Conservation (phyloP, 306 rosid genomes). For the Glycine latifolia region DNA sequence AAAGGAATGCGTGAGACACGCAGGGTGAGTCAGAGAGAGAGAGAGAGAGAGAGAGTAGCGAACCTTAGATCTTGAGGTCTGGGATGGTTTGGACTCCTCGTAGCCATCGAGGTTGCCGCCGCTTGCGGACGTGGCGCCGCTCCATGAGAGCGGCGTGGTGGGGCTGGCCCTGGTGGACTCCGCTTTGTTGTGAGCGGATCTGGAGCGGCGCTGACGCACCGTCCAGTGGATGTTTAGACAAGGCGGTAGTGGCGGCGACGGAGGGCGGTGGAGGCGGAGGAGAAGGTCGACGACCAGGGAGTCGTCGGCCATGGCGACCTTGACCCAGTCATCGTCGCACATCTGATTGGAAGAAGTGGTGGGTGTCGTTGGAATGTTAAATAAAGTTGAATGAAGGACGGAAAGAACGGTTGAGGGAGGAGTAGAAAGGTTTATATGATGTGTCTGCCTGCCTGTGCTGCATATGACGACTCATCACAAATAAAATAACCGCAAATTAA, state of each 20-base stretch:
- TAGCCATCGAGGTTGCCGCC: slow-evolving; percentile 61
- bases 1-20: not conserved
- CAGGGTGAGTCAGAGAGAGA: no score
- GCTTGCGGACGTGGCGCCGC: slow-evolving; percentile 75
- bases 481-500: not conserved
- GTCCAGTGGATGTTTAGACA: slow-evolving; percentile 67
- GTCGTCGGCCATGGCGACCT: slow-evolving; percentile 71
- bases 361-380: not conserved
- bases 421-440: not conserved
- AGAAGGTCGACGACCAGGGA: slow-evolving; percentile 66
- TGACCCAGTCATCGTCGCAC: slow-evolving; percentile 74
- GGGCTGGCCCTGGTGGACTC: slow-evolving; percentile 74
- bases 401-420: not conserved
- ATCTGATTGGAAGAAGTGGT: slow-evolving; percentile 6
- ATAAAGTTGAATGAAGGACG: not conserved
- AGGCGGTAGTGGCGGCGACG: slow-evolving; percentile 13
- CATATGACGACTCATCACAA: not conserved
- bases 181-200: slow-evolving; percentile 41
- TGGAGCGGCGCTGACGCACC: slow-evolving; percentile 82
- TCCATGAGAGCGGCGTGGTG: slow-evolving; percentile 89
- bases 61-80: slow-evolving; percentile 85
- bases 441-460: not conserved
- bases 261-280: slow-evolving; percentile 44
- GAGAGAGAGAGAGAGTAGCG: not conserved
- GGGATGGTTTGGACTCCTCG: slow-evolving; percentile 64